phyloP scores from a whole-genome alignment of 129 eudicot species.

The Flaveria bidentis region DNA sequence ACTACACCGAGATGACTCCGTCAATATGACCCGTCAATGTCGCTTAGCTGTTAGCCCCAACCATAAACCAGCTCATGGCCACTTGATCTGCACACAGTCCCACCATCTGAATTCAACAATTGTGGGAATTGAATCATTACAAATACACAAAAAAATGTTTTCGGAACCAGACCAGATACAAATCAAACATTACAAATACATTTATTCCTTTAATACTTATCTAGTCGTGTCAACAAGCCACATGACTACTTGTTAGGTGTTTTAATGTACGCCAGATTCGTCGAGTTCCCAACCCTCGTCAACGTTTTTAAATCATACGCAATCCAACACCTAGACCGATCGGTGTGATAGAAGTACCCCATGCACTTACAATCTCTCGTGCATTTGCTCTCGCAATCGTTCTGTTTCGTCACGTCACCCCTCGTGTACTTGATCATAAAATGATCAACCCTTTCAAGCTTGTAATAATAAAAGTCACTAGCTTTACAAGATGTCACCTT shows the following conservation, averaged over 20 bases:
- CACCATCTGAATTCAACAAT: too few relatives aligned
- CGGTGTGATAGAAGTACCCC: conserved; percentile 48
- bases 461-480: conserved; percentile 32
- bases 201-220: background rate
- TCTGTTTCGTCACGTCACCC: conserved; percentile 36
- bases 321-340: conserved; percentile 51
- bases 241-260: conserved; percentile 18
- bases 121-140: too few relatives aligned
- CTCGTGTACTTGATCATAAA: conserved; percentile 40
- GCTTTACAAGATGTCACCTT: conserved; percentile 24
- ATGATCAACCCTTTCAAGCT: conserved; percentile 52
- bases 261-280: conserved; percentile 48
- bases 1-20: background rate
- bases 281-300: conserved; percentile 32
- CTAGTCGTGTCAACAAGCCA: background rate
- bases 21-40: background rate
- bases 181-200: background rate
- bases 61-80: too few relatives aligned
- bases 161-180: background rate
- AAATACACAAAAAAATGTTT: background rate
- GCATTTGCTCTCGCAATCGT: conserved; percentile 38
- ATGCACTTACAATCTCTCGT: conserved; percentile 50
- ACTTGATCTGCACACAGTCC: too few relatives aligned
- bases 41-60: too few relatives aligned
- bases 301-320: conserved; percentile 46